A percentile compares a stretch with the other conserved stretches of the same genome.
These are phyloP conservation scores for Favolaschia claudopus DNA, from an alignment of 768 basidiomycete species.

Conservation along the genomic window DNA sequence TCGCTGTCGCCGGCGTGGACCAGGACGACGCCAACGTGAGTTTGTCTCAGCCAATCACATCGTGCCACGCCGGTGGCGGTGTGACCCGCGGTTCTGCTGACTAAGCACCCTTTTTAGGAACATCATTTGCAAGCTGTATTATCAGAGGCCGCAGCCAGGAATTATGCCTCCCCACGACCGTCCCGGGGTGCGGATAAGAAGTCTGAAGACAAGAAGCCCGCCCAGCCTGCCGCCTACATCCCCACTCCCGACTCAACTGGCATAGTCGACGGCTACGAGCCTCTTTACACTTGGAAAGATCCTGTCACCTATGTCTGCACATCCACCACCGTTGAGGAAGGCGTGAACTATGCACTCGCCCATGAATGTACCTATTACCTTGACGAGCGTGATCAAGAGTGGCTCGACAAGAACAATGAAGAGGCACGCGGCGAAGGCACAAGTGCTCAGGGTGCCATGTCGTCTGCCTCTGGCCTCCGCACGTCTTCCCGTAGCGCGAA, in stretches of 20 bases:
- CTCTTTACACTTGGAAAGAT: conserved; percentile 85
- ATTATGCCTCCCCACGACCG: conserved; percentile 14
- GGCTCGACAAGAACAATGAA: conserved; percentile 93
- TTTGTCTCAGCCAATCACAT: conserved; percentile 33
- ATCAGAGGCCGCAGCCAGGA: conserved; percentile 23
- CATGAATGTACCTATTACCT: conserved; percentile 90
- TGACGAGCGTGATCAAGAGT: conserved; percentile 98
- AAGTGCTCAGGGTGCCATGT: conserved; percentile 75
- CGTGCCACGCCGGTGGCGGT: conserved; percentile 47
- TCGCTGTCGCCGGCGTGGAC: conserved; percentile 85
- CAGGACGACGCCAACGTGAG: conserved; percentile 94
- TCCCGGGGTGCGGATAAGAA: conserved; percentile 9
- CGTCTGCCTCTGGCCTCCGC: conserved; percentile 54
- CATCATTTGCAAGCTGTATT: conserved; percentile 63
- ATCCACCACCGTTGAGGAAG: conserved; percentile 88
- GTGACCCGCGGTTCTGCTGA: conserved; percentile 57
- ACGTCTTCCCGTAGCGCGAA: conserved; percentile 46
- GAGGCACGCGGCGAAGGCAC: conserved; percentile 87
- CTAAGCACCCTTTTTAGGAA: conserved; percentile 52
- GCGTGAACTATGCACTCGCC: conserved; percentile 62
- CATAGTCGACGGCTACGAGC: conserved; percentile 78
- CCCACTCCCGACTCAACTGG: conserved; percentile 95
- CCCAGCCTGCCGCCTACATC: conserved; percentile 75
- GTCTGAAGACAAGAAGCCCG: conserved; percentile 19
- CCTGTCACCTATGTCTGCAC: conserved; percentile 80